Percentiles rank a stretch among this genome's conserved stretches.
phyloP scores from a whole-genome alignment of 371 early-diverging fungal genomes.

The Chytridium lagenaria region DNA sequence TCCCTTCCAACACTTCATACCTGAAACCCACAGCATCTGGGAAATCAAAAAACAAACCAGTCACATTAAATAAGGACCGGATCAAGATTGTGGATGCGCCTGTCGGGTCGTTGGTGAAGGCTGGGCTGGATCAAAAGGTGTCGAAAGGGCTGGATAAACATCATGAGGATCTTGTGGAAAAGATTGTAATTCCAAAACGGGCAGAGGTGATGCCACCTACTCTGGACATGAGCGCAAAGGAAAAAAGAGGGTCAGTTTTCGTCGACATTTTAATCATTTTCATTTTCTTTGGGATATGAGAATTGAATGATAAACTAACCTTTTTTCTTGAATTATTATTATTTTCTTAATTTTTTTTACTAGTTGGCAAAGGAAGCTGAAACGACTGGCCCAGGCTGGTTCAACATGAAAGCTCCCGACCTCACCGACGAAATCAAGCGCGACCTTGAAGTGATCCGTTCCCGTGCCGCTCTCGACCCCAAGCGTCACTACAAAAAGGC shows the following conservation, averaged over 20 bases:
- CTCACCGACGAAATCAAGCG: constrained; percentile 87
- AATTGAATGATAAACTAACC: too few relatives aligned
- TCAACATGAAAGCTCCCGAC: constrained; percentile 86
- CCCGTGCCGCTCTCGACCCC: constrained; percentile 89
- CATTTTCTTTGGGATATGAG: too few relatives aligned
- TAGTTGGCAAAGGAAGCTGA: constrained; percentile 40
- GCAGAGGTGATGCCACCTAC: constrained; percentile 32
- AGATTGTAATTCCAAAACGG: constrained; percentile 29
- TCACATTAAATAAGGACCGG: constrained; percentile 24
- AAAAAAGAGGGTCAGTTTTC: constrained; percentile 44
- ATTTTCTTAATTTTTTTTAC: too few relatives aligned
- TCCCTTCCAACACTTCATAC: constrained; percentile 10
- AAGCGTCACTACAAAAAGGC: constrained; percentile 92
- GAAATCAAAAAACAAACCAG: constrained; percentile 16
- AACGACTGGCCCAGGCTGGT: constrained; percentile 77
- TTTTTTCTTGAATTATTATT: too few relatives aligned
- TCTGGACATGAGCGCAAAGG: constrained; percentile 39
- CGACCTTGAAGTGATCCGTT: constrained; percentile 83
- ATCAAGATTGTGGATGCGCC: constrained; percentile 22
- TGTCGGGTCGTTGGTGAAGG: not conserved
- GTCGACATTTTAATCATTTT: too few relatives aligned
- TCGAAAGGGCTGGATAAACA: constrained; percentile 23
- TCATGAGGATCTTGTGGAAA: constrained; percentile 24
- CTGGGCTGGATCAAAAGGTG: not conserved
- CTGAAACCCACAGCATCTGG: too few relatives aligned